These are phyloP conservation scores for Paramicrosporidium saccamoebae DNA, from an alignment of 371 early-diverging fungal species.

Conservation along the genomic window DNA sequence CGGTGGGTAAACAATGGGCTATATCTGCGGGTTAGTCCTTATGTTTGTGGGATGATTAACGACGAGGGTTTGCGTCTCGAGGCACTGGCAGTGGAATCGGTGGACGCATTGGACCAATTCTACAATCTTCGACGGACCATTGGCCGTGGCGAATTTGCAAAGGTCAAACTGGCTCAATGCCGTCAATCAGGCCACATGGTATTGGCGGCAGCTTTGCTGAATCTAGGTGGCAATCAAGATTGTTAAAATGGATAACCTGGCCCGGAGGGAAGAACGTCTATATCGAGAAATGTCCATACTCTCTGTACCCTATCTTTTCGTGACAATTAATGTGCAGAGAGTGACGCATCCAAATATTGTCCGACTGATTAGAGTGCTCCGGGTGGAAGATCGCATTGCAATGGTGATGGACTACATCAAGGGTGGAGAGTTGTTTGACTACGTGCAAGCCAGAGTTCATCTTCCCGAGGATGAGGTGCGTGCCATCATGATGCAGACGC, in stretches of 20 bases:
- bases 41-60: no score
- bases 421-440: slow-evolving; percentile 84
- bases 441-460: slow-evolving; percentile 68
- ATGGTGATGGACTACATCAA: slow-evolving; percentile 51
- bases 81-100: no score
- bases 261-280: not conserved
- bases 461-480: slow-evolving; percentile 66
- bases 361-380: slow-evolving; percentile 70
- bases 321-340: slow-evolving; percentile 10
- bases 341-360: slow-evolving; percentile 73
- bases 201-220: slow-evolving; percentile 1
- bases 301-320: slow-evolving; percentile 1
- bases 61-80: no score
- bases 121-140: no score
- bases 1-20: no score
- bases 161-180: slow-evolving; percentile 81
- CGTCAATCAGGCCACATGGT: slow-evolving; percentile 56
- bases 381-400: slow-evolving; percentile 72
- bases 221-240: slow-evolving; percentile 39
- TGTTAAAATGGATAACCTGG: slow-evolving; percentile 25
- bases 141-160: slow-evolving; percentile 92
- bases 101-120: no score
- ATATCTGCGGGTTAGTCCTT: no score
- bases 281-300: slow-evolving; percentile 1
- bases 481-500: slow-evolving; percentile 69